Base-by-base conservation (phyloP, 179 eudicot species). In the Gypsophila paniculata region DNA sequence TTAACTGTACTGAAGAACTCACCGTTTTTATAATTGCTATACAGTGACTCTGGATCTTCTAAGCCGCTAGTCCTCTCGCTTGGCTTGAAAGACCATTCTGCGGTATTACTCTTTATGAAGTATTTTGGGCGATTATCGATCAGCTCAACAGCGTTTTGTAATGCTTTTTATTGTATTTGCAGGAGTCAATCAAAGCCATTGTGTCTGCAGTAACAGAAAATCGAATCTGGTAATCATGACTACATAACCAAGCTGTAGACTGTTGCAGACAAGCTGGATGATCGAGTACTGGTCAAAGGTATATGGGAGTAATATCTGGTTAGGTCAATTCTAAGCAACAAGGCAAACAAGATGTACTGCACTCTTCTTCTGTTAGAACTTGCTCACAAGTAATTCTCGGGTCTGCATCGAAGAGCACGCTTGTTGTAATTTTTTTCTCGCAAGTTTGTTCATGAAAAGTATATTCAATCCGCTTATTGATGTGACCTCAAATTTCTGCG, bases 51-150 rank as follows among this genome's bases (percentile, higher is more conserved):
- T 67, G 94, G 94, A 68, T 60, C 32, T 46, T 46, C 15, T 10
- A 88, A 66, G 71, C 80, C 90, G 13, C 72, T 90, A 79, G 82
- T 90, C 75, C 85, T 92, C 57, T 90, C 98, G 11, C 91, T 92
- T 49, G 96, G 96, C 65, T 91, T 92, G 57, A 88, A 81, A 78
- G 92, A 92, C 80, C 98, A 92, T 76, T 88, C 96, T 8, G 42
- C 61, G 89, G 97, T 91, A 89, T 70, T 18, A 63, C 15, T 70
- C 72, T 66, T 0, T 18, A 55, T 68, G 29, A 68, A 63, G 25
- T 53, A 18, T 17, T 17, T 29, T 25, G 63, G 23, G 15, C 0
- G 36, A 14, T 6, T n/a, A n/a, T 18, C n/a, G n/a, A n/a, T n/a
- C 48, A 18, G 22, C 23, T 58, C 0, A 2, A 22, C 23, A 18